Conservation (phyloP, 345 rosid genomes). For the Eucalyptus sp. region DNA sequence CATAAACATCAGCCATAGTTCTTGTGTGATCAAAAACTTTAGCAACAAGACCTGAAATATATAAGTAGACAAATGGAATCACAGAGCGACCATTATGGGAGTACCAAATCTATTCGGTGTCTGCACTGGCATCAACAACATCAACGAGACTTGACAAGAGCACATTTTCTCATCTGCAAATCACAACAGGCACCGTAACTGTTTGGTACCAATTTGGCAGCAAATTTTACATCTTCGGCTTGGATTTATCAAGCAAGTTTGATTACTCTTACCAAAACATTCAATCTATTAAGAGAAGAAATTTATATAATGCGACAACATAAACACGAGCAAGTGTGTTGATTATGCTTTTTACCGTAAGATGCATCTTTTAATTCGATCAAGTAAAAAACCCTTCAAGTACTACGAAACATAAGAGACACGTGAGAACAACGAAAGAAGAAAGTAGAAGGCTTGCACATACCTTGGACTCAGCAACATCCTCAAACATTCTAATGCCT, state of each 20-base stretch:
- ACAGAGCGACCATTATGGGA: too few species aligned
- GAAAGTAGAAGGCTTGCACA: neutral
- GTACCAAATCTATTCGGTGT: slow-evolving; percentile 4
- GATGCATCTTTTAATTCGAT: neutral
- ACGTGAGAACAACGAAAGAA: neutral
- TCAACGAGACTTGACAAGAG: slow-evolving; percentile 82
- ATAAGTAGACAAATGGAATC: too few species aligned
- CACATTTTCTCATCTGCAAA: slow-evolving; percentile 57
- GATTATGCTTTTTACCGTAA: neutral
- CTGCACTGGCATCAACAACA: slow-evolving; percentile 77
- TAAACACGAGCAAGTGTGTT: neutral
- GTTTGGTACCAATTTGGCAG: neutral
- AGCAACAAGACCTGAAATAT: too few species aligned
- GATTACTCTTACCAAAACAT: neutral
- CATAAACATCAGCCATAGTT: too few species aligned
- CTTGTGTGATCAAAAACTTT: too few species aligned
- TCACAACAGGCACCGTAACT: neutral
- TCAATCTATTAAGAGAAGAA: neutral
- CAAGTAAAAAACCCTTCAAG: neutral
- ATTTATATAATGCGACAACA: neutral
- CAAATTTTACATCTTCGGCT: neutral
- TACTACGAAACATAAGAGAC: neutral
- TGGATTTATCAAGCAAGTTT: neutral
- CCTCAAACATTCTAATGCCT: slow-evolving; percentile 96
- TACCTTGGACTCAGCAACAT: slow-evolving; percentile 75